These are phyloP conservation scores for Hypsizygus ulmarius DNA, from an alignment of 1,284 basidiomycete genomes.

Conservation along the genomic window DNA sequence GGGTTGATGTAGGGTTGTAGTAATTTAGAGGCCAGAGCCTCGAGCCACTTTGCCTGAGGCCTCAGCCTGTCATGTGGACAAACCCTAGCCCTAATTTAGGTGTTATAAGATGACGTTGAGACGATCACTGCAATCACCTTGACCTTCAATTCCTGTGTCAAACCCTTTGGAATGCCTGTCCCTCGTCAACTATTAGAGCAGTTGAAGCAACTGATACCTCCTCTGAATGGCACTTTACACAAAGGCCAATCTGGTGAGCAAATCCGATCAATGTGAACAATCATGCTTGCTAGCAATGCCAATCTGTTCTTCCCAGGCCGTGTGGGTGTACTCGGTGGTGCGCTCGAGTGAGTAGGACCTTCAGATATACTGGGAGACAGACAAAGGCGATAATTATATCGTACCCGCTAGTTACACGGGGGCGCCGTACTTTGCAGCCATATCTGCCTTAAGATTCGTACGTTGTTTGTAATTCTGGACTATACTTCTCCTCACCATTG, in stretches of 20 bases:
- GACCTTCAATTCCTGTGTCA: neutral
- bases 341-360: conserved; percentile 77
- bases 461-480: conserved; percentile 21
- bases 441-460: conserved; percentile 83
- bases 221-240: conserved; percentile 81
- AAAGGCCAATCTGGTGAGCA: conserved; percentile 90
- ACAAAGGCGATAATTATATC: neutral
- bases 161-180: conserved; percentile 47
- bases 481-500: neutral
- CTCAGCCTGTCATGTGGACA: no score
- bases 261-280: neutral
- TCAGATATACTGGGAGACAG: neutral
- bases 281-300: conserved; percentile 9
- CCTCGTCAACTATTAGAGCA: conserved; percentile 60
- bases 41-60: no score
- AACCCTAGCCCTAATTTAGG: no score
- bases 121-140: neutral
- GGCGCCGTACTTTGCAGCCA: conserved; percentile 92
- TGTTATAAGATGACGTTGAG: neutral
- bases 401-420: conserved; percentile 74
- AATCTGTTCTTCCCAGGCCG: conserved; percentile 50
- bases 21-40: no score
- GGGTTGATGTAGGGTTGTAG: no score
- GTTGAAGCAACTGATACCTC: conserved; percentile 79
- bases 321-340: conserved; percentile 92